phyloP scores from a whole-genome alignment of 805 yeast genomes.

The Millerozyma miso region DNA sequence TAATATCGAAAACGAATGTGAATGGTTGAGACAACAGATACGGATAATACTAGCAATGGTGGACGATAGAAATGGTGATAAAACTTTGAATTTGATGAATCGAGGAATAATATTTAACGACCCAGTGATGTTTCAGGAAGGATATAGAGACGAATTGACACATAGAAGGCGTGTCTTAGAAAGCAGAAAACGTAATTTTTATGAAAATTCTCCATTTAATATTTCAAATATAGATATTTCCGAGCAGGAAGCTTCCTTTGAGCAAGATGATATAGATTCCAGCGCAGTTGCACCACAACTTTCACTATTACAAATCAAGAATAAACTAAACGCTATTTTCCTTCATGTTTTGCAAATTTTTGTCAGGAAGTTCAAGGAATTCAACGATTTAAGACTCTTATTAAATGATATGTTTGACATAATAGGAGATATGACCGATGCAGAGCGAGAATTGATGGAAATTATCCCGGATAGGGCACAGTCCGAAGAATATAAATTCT shows the following conservation, averaged over 20 bases:
- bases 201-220: constrained; percentile 28
- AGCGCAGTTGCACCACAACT: constrained; percentile 19
- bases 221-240: constrained; percentile 12
- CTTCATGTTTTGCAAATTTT: constrained; percentile 32
- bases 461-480: constrained; percentile 27
- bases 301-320: constrained; percentile 28
- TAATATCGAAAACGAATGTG: constrained; percentile 39
- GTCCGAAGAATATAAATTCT: constrained; percentile 24
- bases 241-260: constrained; percentile 15
- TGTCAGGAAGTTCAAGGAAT: constrained; percentile 24
- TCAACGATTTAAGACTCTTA: constrained; percentile 22
- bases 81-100: constrained; percentile 15
- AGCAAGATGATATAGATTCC: constrained; percentile 20
- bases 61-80: constrained; percentile 30
- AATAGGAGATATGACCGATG: constrained; percentile 20
- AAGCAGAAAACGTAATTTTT: constrained; percentile 14
- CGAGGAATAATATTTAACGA: constrained; percentile 33
- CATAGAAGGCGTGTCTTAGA: constrained; percentile 10
- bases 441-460: constrained; percentile 12
- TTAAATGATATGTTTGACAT: constrained; percentile 26
- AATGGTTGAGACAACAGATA: constrained; percentile 43
- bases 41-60: constrained; percentile 37
- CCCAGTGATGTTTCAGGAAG: constrained; percentile 20
- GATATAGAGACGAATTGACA: constrained; percentile 25
- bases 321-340: constrained; percentile 31